Percentiles rank a stretch among this genome's conserved stretches.
Evolutionary conservation across 1,284 basidiomycete genomes (phyloP).

Genomic region (Cystobasidium pallidum): DNA sequence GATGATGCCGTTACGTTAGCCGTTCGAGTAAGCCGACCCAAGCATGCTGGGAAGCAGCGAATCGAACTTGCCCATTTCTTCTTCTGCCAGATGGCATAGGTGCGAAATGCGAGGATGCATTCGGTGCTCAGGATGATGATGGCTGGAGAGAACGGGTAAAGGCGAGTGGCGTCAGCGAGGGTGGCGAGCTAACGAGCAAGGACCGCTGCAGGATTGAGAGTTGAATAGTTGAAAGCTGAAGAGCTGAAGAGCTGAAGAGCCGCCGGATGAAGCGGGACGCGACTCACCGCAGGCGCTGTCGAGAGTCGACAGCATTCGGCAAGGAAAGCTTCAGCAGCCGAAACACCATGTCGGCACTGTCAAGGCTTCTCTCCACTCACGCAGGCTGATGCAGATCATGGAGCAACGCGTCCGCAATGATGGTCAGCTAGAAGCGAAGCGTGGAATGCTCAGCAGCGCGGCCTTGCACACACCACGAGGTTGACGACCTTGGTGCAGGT

Average conservation of each 20-base stretch:
- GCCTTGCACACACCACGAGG: constrained; percentile 10
- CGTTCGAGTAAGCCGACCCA: too few relatives aligned
- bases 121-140: constrained; percentile 28
- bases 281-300: constrained; percentile 10
- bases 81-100: constrained; percentile 32
- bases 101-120: constrained; percentile 36
- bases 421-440: too few relatives aligned
- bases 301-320: not conserved
- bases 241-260: too few relatives aligned
- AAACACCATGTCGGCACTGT: too few relatives aligned
- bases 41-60: not conserved
- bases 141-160: not conserved
- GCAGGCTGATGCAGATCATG: constrained; percentile 37
- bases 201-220: too few relatives aligned
- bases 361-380: constrained; percentile 2
- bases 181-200: not conserved
- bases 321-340: not conserved
- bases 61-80: constrained; percentile 12
- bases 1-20: not conserved
- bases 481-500: constrained; percentile 25
- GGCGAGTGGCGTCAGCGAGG: too few relatives aligned
- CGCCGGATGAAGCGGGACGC: not conserved
- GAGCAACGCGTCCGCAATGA: too few relatives aligned
- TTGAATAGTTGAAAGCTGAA: too few relatives aligned
- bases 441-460: too few relatives aligned